Conservation (phyloP, 1,139 yeast species). For the Yamadazyma oceani region DNA sequence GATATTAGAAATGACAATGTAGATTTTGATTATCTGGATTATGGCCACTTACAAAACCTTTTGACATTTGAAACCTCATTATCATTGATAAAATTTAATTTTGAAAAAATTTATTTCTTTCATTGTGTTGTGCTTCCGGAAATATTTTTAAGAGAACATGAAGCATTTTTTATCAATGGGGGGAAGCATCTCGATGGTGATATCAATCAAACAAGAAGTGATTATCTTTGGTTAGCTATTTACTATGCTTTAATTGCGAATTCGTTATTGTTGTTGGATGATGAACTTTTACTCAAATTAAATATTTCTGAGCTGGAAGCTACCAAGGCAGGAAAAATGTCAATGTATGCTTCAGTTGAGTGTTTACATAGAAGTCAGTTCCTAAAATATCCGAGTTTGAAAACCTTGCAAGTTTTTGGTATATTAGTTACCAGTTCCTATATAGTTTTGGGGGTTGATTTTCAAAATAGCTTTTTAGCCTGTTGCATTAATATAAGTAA, state of each 20-base stretch:
- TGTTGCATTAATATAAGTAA: slow-evolving; percentile 26
- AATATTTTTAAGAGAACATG: slow-evolving; percentile 15
- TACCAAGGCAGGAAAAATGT: slow-evolving; percentile 24
- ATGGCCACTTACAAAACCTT: slow-evolving; percentile 5
- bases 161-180: slow-evolving; percentile 10
- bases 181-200: slow-evolving; percentile 9
- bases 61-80: slow-evolving; percentile 8
- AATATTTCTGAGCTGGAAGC: slow-evolving; percentile 19
- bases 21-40: slow-evolving; percentile 10
- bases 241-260: slow-evolving; percentile 32
- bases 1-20: slow-evolving; percentile 4
- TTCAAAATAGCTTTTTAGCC: slow-evolving; percentile 24
- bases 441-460: slow-evolving; percentile 29
- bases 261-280: slow-evolving; percentile 29
- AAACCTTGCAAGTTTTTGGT: slow-evolving; percentile 26
- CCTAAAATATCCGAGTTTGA: slow-evolving; percentile 27
- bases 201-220: slow-evolving; percentile 12
- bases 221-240: slow-evolving; percentile 29
- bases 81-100: slow-evolving; percentile 13
- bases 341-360: slow-evolving; percentile 30
- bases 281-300: slow-evolving; percentile 17
- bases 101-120: slow-evolving; percentile 12
- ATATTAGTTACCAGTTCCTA: slow-evolving; percentile 27
- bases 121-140: slow-evolving; percentile 17
- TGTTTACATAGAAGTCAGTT: slow-evolving; percentile 32